Percentiles rank a stretch among this genome's conserved stretches.
Evolutionary conservation across 2,329 filamentous ascomycete genomes (phyloP).

Genomic region (Pseudocercospora pini-densiflorae): DNA sequence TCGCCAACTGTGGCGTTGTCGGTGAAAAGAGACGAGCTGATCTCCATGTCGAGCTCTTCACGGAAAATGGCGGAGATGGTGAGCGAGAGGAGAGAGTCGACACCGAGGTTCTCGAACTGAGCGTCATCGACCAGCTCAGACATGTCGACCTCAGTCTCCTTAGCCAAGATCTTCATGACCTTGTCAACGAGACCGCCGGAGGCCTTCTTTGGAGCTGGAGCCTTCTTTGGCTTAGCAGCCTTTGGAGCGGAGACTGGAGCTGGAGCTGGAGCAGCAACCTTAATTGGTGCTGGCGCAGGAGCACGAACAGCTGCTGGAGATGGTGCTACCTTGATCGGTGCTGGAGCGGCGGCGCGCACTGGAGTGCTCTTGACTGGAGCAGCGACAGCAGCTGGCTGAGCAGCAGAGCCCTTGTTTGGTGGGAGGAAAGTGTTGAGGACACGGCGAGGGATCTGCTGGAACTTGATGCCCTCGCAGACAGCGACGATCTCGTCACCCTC

Average conservation of each 20-base stretch:
- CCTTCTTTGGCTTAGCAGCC: slow-evolving; percentile 58
- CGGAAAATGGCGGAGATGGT: slow-evolving; percentile 66
- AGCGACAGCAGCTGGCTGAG: slow-evolving; percentile 38
- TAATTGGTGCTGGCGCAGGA: slow-evolving; percentile 29
- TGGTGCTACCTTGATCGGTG: slow-evolving; percentile 35
- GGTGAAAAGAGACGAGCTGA: slow-evolving; percentile 63
- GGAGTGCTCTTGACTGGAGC: slow-evolving; percentile 42
- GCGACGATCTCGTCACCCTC: slow-evolving; percentile 64
- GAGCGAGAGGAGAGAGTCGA: slow-evolving; percentile 65
- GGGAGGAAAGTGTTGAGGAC: slow-evolving; percentile 70
- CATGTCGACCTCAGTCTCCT: slow-evolving; percentile 65
- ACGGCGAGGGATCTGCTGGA: slow-evolving; percentile 69
- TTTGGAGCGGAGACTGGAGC: slow-evolving; percentile 38
- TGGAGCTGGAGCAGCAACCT: slow-evolving; percentile 33
- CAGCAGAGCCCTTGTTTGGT: slow-evolving; percentile 52
- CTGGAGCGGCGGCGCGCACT: slow-evolving; percentile 39
- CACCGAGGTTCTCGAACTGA: slow-evolving; percentile 65
- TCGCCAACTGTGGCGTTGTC: slow-evolving; percentile 64
- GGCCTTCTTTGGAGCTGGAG: slow-evolving; percentile 58
- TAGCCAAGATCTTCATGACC: slow-evolving; percentile 69
- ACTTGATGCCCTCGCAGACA: slow-evolving; percentile 66
- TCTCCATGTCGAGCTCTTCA: slow-evolving; percentile 64
- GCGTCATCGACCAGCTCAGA: slow-evolving; percentile 64
- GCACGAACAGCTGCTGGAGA: slow-evolving; percentile 22
- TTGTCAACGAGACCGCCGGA: slow-evolving; percentile 52